Conservation (phyloP, 148 eudicot species). For the Vaccinium myrtillus region DNA sequence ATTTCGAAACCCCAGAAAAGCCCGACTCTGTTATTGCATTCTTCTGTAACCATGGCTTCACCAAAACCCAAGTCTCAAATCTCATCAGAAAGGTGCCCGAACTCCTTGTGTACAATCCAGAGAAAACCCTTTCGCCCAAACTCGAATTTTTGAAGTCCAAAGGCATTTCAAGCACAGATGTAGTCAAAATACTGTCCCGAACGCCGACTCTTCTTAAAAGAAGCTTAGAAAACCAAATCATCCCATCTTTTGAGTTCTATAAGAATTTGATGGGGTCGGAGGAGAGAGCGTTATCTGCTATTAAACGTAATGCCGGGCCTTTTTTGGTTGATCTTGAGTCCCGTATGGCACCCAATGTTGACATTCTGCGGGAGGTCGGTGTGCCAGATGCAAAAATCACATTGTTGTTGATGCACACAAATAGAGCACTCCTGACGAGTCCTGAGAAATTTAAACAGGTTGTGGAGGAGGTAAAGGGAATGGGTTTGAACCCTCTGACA, state of each 20-base stretch:
- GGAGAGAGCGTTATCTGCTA: not conserved
- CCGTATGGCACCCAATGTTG: conserved; percentile 5
- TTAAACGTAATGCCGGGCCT: not conserved
- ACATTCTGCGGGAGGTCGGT: not conserved
- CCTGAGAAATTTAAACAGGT: not conserved
- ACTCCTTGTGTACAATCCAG: not conserved
- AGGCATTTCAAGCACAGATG: conserved; percentile 12
- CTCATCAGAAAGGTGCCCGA: not conserved
- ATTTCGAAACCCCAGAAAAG: not conserved
- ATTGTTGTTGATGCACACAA: not conserved
- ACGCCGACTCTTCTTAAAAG: not conserved
- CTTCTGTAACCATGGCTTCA: conserved; percentile 13
- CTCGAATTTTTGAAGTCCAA: conserved; percentile 3
- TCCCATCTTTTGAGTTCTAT: not conserved
- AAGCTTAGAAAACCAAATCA: not conserved
- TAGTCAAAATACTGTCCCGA: not conserved
- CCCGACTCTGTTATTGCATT: not conserved
- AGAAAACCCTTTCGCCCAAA: conserved; percentile 22
- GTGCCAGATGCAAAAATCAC: not conserved
- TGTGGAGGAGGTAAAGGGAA: too few relatives aligned
- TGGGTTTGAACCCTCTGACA: too few relatives aligned
- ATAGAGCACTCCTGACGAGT: not conserved
- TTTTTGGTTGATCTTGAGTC: not conserved
- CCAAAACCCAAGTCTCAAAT: conserved; percentile 7
- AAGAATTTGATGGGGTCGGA: not conserved